Percentiles rank a stretch among this genome's conserved stretches.
phyloP scores from a whole-genome alignment of 2,329 filamentous ascomycete species.

The Trichoderma breve region DNA sequence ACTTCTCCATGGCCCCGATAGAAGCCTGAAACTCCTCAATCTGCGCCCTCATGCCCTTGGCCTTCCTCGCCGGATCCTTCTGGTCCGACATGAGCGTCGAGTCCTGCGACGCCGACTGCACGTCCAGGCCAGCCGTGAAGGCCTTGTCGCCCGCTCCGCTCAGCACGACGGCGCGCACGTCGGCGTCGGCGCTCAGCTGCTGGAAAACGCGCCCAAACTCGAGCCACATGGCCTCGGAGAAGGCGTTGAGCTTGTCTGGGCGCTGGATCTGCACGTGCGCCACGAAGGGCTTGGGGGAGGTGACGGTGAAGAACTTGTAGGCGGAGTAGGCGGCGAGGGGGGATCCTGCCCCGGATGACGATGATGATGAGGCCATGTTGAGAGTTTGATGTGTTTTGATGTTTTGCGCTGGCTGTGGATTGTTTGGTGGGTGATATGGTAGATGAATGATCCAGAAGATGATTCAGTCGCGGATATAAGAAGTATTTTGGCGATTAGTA shows the following conservation, averaged over 20 bases:
- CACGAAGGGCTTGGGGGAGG: slow-evolving; percentile 68
- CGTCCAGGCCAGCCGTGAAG: slow-evolving; percentile 84
- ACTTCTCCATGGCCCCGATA: slow-evolving; percentile 74
- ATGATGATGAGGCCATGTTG: slow-evolving; percentile 3
- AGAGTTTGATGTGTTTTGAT: neutral
- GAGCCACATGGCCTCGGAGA: slow-evolving; percentile 80
- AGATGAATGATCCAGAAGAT: neutral
- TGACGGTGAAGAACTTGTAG: slow-evolving; percentile 70
- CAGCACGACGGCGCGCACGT: slow-evolving; percentile 74
- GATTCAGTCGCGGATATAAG: neutral
- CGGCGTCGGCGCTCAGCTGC: slow-evolving; percentile 66
- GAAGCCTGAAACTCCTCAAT: slow-evolving; percentile 79
- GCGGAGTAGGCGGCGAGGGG: slow-evolving; percentile 40
- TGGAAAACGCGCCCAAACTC: slow-evolving; percentile 73
- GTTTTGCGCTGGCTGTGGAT: neutral
- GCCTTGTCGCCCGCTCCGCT: slow-evolving; percentile 78
- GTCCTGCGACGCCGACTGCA: slow-evolving; percentile 63
- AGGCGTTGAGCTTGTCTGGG: slow-evolving; percentile 83
- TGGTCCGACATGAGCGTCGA: slow-evolving; percentile 39
- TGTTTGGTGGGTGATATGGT: neutral
- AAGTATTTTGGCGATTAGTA: neutral
- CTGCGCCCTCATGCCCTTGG: slow-evolving; percentile 61
- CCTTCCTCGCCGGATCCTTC: slow-evolving; percentile 63
- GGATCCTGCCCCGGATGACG: slow-evolving; percentile 17
- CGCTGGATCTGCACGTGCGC: slow-evolving; percentile 93